Evolutionary conservation across 257 asterid species (phyloP).

Genomic region (Fraxinus anomala): DNA sequence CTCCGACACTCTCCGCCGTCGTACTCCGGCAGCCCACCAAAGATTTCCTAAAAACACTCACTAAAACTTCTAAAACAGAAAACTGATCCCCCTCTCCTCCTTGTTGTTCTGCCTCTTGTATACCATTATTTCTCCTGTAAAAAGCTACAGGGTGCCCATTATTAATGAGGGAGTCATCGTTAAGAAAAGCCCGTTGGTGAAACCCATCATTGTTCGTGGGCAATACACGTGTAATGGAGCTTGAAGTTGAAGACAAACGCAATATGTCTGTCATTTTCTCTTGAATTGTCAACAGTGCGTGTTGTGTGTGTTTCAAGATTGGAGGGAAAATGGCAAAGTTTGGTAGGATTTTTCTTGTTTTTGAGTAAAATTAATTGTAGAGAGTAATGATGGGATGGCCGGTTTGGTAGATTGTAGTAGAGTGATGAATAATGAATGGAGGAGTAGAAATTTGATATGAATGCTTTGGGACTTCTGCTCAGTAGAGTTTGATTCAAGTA

Average conservation of each 20-base stretch:
- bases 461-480: conserved; percentile 23
- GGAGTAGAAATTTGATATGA: conserved; percentile 4
- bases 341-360: conserved; percentile 35
- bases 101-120: conserved; percentile 6
- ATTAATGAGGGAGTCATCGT: conserved; percentile 29
- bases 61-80: conserved; percentile 45
- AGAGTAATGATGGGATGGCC: conserved; percentile 21
- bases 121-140: conserved; percentile 30
- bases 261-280: conserved; percentile 55
- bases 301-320: conserved; percentile 47
- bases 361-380: conserved; percentile 26
- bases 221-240: conserved; percentile 40
- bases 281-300: conserved; percentile 10
- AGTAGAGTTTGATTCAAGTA: conserved; percentile 70
- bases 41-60: conserved; percentile 51
- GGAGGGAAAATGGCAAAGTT: conserved; percentile 38
- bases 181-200: conserved; percentile 22
- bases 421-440: conserved; percentile 1
- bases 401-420: conserved; percentile 26
- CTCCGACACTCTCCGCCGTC: conserved; percentile 20
- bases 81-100: conserved; percentile 27
- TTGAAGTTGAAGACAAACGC: conserved; percentile 55
- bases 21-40: conserved; percentile 44
- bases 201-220: conserved; percentile 49
- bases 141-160: conserved; percentile 31